These are phyloP conservation scores for Fusarium annulatum DNA, from an alignment of 2,329 filamentous ascomycete species.

Conservation along the genomic window DNA sequence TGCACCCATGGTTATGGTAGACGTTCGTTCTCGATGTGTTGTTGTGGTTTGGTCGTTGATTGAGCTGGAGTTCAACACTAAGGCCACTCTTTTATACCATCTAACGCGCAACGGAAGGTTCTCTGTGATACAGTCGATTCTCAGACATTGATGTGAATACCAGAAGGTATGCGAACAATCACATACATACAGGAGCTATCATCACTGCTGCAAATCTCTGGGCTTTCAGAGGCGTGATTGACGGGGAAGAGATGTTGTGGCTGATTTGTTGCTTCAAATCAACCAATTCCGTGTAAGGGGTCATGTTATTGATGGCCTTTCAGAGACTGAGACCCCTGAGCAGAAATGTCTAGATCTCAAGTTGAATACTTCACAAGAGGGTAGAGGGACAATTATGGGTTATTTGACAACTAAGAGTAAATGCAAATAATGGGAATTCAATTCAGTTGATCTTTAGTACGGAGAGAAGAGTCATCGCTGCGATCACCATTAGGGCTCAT, in stretches of 20 bases:
- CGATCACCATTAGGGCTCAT: neutral
- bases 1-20: neutral
- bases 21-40: accelerated
- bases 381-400: accelerated
- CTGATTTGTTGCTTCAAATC: accelerated
- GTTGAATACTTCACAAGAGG: accelerated
- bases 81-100: neutral
- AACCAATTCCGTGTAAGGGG: accelerated
- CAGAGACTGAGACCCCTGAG: accelerated
- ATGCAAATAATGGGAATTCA: accelerated
- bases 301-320: neutral
- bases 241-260: accelerated
- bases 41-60: accelerated
- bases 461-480: accelerated
- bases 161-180: accelerated
- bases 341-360: accelerated
- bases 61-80: accelerated
- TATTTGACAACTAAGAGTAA: accelerated
- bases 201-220: neutral
- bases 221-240: accelerated
- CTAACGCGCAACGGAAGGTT: accelerated
- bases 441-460: accelerated
- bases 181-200: neutral
- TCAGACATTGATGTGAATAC: accelerated
- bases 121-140: neutral